A percentile compares a stretch with the other conserved stretches of the same genome.
phyloP scores from a whole-genome alignment of 345 rosid species.

The Gossypium bickii region DNA sequence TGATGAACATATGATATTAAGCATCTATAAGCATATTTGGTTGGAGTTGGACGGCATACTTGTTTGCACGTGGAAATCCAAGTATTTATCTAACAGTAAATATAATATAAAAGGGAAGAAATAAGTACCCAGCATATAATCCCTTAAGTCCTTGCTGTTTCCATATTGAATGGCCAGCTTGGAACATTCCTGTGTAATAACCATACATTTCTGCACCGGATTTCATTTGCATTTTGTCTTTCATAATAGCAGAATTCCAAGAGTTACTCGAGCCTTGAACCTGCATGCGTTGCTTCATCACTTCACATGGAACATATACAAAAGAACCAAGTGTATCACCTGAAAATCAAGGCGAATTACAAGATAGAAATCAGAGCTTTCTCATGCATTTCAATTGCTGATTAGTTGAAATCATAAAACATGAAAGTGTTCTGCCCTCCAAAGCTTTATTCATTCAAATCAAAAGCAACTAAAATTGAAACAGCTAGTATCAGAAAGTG shows the following conservation, averaged over 20 bases:
- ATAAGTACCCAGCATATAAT: constrained; percentile 76
- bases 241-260: constrained; percentile 53
- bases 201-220: constrained; percentile 59
- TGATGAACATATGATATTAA: background rate
- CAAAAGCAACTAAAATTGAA: background rate
- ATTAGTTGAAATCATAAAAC: background rate
- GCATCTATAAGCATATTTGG: background rate
- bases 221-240: constrained; percentile 35
- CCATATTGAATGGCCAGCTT: constrained; percentile 82
- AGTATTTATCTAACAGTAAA: background rate
- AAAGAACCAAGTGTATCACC: constrained; percentile 95
- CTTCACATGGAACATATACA: constrained; percentile 93
- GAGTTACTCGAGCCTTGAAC: constrained; percentile 80
- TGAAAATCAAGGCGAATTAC: constrained; percentile 36
- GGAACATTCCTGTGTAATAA: constrained; percentile 80
- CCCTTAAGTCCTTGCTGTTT: constrained; percentile 85
- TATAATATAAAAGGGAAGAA: constrained; percentile 7
- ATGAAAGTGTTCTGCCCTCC: background rate
- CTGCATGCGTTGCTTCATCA: constrained; percentile 97
- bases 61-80: background rate
- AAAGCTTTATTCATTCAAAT: background rate
- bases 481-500: background rate
- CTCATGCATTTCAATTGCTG: constrained; percentile 1
- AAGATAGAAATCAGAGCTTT: constrained; percentile 28
- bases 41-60: background rate